Conservation (phyloP, 1,284 basidiomycete species). For the Albatrellus sp. region DNA sequence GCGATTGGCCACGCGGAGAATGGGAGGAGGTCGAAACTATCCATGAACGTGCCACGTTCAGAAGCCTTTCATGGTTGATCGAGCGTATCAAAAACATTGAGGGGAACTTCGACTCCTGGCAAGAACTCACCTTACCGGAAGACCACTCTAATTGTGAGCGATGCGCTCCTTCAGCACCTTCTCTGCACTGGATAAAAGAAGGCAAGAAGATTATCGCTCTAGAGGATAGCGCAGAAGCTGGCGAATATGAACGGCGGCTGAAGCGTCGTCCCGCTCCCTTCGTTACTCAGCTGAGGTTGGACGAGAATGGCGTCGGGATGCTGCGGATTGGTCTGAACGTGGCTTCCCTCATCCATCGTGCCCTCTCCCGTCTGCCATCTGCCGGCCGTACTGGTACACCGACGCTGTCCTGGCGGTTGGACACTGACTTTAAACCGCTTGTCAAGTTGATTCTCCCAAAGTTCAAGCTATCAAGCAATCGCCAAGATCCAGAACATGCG, state of each 20-base stretch:
- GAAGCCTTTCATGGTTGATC: slow-evolving; percentile 74
- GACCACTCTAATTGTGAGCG: slow-evolving; percentile 44
- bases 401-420: slow-evolving; percentile 67
- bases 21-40: slow-evolving; percentile 81
- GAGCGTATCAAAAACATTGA: slow-evolving; percentile 72
- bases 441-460: slow-evolving; percentile 49
- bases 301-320: slow-evolving; percentile 48
- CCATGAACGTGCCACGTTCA: slow-evolving; percentile 74
- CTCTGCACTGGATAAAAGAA: slow-evolving; percentile 60
- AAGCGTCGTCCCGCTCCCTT: slow-evolving; percentile 84
- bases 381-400: slow-evolving; percentile 37
- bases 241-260: slow-evolving; percentile 76
- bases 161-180: slow-evolving; percentile 73
- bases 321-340: slow-evolving; percentile 85
- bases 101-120: slow-evolving; percentile 51
- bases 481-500: slow-evolving; percentile 54
- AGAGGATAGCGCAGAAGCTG: slow-evolving; percentile 77
- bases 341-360: slow-evolving; percentile 80
- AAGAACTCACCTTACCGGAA: slow-evolving; percentile 28
- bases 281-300: slow-evolving; percentile 76
- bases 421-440: slow-evolving; percentile 63
- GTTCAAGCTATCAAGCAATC: slow-evolving; percentile 72
- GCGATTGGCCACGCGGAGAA: slow-evolving; percentile 62
- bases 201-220: slow-evolving; percentile 54
- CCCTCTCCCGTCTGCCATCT: slow-evolving; percentile 68